Evolutionary conservation across 2,329 filamentous ascomycete genomes (phyloP), one percentile per base, ranked within the genome.

Genomic region (Beauveria australis): DNA sequence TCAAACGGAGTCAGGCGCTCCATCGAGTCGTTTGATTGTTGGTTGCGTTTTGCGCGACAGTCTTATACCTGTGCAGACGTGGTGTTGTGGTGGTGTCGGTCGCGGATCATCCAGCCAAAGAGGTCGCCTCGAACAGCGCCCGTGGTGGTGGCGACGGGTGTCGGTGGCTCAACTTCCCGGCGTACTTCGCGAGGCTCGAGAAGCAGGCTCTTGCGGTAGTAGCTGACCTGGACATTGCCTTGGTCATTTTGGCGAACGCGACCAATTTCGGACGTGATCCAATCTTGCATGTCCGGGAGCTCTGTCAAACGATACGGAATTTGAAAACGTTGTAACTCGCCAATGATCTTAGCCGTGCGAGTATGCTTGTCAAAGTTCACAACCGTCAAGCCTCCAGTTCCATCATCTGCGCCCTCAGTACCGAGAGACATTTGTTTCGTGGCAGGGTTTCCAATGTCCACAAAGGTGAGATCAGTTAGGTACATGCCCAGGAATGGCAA

Each of bases 351-450:
- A 51, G 93, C 92, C 3, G 92, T 97, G 67, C 92, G 91, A 68
- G 87, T 89, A 72, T 97, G 92, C 76, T 97, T 97, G 79, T 97
- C 93, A 68, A 97, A 97, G 75, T 99, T 99, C 80, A 99, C 91
- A 37, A 97, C 90, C 0, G 86, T 85, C 68, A 91, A 81, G 28
- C 85, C 83, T 18, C 84, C 81, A 16, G 86, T 81, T 40, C 85
- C 81, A 33, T 86, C 81, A n/a, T 89, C 84, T 16, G 79, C 78
- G 7, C 79, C 77, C 71, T 81, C 73, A 24, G 67, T 66, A 26
- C 74, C 74, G 3, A 78, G 71, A 5, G 73, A 74, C 22, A 96
- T 83, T 67, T 88, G 88, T 68, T 93, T 91, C 2, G 88, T 92
- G 5, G 91, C 85, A 40, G 90, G 89, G 73, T 97, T 97, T 63